Percentiles rank a stretch among this genome's conserved stretches.
These are phyloP conservation scores for Curvularia hawaiiensis DNA, from an alignment of 2,329 filamentous ascomycete species.

Conservation along the genomic window DNA sequence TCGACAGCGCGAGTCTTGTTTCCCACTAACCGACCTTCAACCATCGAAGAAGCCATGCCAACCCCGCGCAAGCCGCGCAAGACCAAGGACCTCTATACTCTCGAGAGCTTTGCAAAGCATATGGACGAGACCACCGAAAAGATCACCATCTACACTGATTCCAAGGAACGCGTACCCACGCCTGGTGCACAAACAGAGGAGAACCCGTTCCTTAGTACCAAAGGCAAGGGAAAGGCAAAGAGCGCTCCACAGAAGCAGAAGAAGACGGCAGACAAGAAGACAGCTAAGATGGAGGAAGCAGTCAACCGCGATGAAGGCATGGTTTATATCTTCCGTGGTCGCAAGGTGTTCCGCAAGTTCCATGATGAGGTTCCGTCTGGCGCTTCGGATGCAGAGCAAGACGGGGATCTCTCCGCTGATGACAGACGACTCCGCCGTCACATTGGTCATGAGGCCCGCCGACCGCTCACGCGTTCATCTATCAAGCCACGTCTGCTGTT, in stretches of 20 bases:
- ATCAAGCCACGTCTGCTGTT: constrained; percentile 77
- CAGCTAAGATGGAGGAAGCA: constrained; percentile 65
- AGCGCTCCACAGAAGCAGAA: constrained; percentile 53
- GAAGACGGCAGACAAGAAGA: constrained; percentile 61
- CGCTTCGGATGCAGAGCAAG: constrained; percentile 41
- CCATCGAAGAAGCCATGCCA: constrained; percentile 63
- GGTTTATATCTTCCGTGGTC: constrained; percentile 79
- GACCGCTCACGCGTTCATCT: constrained; percentile 68
- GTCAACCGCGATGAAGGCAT: constrained; percentile 72
- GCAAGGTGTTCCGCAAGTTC: constrained; percentile 77
- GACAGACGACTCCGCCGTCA: constrained; percentile 46
- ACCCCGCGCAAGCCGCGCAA: constrained; percentile 64
- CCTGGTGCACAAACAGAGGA: constrained; percentile 64
- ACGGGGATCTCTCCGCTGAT: constrained; percentile 42
- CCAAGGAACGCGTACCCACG: constrained; percentile 74
- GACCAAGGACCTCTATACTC: constrained; percentile 55
- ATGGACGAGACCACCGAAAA: constrained; percentile 61
- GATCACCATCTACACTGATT: constrained; percentile 78
- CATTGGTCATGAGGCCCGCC: constrained; percentile 47
- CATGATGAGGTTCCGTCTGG: constrained; percentile 47
- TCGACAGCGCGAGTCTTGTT: constrained; percentile 61
- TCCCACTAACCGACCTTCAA: constrained; percentile 67
- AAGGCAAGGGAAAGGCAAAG: constrained; percentile 55
- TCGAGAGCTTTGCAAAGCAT: constrained; percentile 52
- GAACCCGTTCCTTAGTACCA: constrained; percentile 72